Evolutionary conservation across 176 grass and related monocot species (phyloP).

Genomic region (Triticum dicoccoides): DNA sequence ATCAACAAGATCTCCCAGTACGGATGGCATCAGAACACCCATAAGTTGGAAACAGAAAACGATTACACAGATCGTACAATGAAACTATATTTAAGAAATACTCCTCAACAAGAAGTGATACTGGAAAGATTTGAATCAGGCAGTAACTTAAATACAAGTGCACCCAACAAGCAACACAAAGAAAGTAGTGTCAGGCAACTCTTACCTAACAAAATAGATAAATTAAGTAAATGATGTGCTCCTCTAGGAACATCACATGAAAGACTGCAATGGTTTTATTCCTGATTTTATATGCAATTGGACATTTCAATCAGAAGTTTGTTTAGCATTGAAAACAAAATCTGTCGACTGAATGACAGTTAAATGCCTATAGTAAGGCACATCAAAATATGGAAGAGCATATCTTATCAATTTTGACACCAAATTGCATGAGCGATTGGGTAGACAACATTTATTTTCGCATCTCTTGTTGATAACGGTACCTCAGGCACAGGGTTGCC

Average conservation of each 20-base stretch:
- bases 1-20: neutral
- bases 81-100: neutral
- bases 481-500: neutral
- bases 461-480: neutral
- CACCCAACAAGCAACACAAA: neutral
- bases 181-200: conserved; percentile 15
- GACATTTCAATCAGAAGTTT: neutral
- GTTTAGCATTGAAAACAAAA: neutral
- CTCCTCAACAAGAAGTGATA: neutral
- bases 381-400: neutral
- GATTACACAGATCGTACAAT: neutral
- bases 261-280: neutral
- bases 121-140: neutral
- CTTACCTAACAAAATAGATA: conserved; percentile 5
- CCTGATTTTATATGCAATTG: neutral
- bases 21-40: neutral
- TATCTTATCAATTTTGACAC: neutral
- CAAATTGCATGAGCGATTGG: neutral
- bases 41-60: neutral
- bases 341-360: neutral
- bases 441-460: neutral
- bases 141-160: neutral
- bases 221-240: neutral
- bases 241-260: neutral
- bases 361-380: neutral